These are phyloP conservation scores for Conticribra weissflogii DNA, from an alignment of 108 stramenopile species.

Conservation along the genomic window DNA sequence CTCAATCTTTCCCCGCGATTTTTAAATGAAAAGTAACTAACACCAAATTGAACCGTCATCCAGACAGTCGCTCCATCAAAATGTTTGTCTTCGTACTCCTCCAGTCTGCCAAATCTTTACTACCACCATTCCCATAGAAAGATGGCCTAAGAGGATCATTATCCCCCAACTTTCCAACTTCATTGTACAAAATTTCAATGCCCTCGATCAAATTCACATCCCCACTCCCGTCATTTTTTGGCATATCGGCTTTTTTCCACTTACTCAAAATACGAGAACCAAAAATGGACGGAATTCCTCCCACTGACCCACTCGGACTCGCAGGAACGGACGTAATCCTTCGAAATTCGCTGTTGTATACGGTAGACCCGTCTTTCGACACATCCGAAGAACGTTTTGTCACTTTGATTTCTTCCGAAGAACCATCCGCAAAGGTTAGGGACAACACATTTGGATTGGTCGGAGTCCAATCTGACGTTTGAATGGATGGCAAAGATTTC, in stretches of 20 bases:
- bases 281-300: conserved; percentile 66
- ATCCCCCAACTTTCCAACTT: conserved; percentile 49
- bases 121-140: conserved; percentile 28
- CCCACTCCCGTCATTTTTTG: conserved; percentile 11
- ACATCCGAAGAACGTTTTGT: conserved; percentile 77
- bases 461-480: conserved; percentile 58
- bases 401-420: conserved; percentile 75
- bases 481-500: conserved; percentile 25
- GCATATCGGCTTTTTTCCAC: conserved; percentile 53
- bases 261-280: conserved; percentile 75
- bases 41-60: not conserved
- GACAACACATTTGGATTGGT: conserved; percentile 76
- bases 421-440: conserved; percentile 56
- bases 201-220: conserved; percentile 55
- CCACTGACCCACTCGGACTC: conserved; percentile 2
- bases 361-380: conserved; percentile 34
- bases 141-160: conserved; percentile 18
- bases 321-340: conserved; percentile 59
- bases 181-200: conserved; percentile 75
- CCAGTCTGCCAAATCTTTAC: conserved; percentile 45
- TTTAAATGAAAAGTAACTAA: not conserved
- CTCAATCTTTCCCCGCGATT: no score
- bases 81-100: conserved; percentile 50
- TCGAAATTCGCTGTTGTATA: conserved; percentile 76
- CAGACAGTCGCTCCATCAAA: conserved; percentile 31